Evolutionary conservation across 2,329 filamentous ascomycete species (phyloP).

Genomic region (Penicillium vulpinum): DNA sequence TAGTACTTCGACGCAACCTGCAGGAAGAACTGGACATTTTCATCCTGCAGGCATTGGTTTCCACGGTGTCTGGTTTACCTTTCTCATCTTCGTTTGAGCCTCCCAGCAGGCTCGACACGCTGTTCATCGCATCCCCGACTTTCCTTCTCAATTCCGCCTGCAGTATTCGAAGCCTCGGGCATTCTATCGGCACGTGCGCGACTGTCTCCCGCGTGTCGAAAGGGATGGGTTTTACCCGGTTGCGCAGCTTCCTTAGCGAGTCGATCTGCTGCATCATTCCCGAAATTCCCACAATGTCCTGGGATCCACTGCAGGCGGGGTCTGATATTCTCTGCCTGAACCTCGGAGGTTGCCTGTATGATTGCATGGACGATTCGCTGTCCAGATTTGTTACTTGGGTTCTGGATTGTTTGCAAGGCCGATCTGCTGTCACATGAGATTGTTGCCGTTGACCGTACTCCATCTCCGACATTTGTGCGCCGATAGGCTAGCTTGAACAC

Average conservation of each 20-base stretch:
- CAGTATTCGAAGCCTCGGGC: not conserved
- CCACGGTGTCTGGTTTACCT: not conserved
- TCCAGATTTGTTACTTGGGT: constrained; percentile 19
- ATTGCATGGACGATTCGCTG: constrained; percentile 23
- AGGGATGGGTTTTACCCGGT: not conserved
- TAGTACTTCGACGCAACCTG: no score
- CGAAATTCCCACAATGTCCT: not conserved
- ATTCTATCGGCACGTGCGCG: not conserved
- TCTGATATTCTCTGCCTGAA: not conserved
- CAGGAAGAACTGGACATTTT: no score
- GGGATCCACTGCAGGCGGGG: not conserved
- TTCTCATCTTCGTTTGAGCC: constrained; percentile 8
- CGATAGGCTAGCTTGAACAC: not conserved
- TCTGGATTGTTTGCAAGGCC: constrained; percentile 18
- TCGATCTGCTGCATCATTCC: not conserved
- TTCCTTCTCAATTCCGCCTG: not conserved
- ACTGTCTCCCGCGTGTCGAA: not conserved
- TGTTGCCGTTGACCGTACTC: not conserved
- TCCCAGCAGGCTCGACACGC: constrained; percentile 10
- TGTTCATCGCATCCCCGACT: constrained; percentile 3
- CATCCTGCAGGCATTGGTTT: no score
- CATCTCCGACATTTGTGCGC: fast-evolving
- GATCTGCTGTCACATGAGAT: constrained; percentile 17
- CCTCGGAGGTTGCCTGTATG: not conserved
- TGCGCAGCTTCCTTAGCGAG: not conserved